Base-by-base conservation (phyloP, 2,329 filamentous ascomycete species). In the Drechslerella dactyloides region DNA sequence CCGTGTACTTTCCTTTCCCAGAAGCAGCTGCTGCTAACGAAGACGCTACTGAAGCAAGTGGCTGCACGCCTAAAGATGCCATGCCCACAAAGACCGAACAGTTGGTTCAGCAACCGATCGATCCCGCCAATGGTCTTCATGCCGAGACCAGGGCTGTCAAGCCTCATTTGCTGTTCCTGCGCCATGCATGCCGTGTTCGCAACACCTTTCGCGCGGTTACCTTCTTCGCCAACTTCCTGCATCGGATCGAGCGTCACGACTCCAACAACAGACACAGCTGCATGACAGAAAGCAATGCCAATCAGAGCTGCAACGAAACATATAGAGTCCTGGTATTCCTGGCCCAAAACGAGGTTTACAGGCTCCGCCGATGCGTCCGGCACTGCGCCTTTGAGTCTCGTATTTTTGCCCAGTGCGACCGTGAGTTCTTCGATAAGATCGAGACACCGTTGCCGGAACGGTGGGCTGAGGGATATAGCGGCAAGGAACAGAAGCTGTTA, bases 331-430 rank as follows among this genome's bases (percentile, higher is more conserved):
- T 72, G 19, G 23, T 65, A 21, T 72, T 72, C 35, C 60, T 72
- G n/a, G 53, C 60, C 27, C 68, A 65, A 27, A 65, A 72, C n/a
- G 40, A 65, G 10, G 60, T 65, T 15, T 72, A 65, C 37, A n/a
- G 19, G 2, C 8, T 50, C 10, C 21, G 52, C 2, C 52, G 68
- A 21, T 72, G 46, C 37, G 42, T 57, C n/a, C 50, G 35, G 24
- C 68, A 64, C 27, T 72, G 60, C 27, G 21, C 30, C 1, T 59
- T 60, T 30, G 60, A 61, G 13, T 52, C 64, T 4, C 68, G 60
- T 27, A 61, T 65, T 13, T 23, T 64, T 17, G 24, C 55, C 23
- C 56, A 60, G 10, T 72, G 68, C 42, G 51, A 61, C 44, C 19
- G 24, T 2, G 23, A 19, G 21, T 4, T 55, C 24, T 72, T 65